A percentile compares a stretch with the other conserved stretches of the same genome.
These are phyloP conservation scores for Pittosporum tobira DNA, from an alignment of 129 eudicot genomes.

Conservation along the genomic window DNA sequence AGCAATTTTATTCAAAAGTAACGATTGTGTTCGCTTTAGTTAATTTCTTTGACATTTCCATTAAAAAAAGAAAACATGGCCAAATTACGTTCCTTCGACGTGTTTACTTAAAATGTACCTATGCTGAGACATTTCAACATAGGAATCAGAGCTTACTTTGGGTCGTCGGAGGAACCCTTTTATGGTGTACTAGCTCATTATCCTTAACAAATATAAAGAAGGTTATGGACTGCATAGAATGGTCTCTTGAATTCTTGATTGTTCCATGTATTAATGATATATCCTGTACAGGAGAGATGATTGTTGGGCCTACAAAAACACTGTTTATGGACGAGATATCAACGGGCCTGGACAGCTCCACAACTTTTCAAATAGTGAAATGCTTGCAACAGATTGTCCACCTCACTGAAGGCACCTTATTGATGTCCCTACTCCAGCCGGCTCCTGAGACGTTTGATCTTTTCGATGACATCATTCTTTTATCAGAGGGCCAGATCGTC, in stretches of 20 bases:
- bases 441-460: slow-evolving; percentile 96
- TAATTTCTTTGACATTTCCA: no score
- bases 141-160: no score
- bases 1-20: no score
- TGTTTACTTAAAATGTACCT: no score
- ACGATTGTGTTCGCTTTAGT: no score
- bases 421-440: slow-evolving; percentile 91
- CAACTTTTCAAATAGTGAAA: slow-evolving; percentile 89
- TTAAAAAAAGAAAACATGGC: no score
- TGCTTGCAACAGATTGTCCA: slow-evolving; percentile 92
- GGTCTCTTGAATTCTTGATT: neutral
- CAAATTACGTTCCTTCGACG: no score
- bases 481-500: slow-evolving; percentile 93
- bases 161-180: no score
- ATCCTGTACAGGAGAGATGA: slow-evolving; percentile 65
- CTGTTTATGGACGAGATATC: slow-evolving; percentile 97
- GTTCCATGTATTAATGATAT: neutral
- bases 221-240: neutral
- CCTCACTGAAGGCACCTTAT: slow-evolving; percentile 67
- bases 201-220: neutral
- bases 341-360: slow-evolving; percentile 96
- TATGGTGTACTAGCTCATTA: no score
- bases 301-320: slow-evolving; percentile 94
- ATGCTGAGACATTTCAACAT: no score
- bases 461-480: slow-evolving; percentile 70